phyloP scores from a whole-genome alignment of 345 rosid genomes.

The Hirschfeldia incana region DNA sequence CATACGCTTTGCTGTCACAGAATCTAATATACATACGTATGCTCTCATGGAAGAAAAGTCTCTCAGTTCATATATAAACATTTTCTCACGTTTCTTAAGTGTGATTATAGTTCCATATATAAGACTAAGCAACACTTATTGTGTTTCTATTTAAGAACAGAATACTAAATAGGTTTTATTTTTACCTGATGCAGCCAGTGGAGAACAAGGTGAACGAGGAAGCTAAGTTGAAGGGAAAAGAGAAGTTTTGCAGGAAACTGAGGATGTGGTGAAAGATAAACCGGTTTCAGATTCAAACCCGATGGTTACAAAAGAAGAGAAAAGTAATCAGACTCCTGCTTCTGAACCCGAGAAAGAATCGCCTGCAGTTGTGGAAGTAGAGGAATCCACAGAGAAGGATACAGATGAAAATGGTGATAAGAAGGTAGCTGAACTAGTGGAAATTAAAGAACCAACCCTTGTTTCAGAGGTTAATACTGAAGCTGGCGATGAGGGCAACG shows the following conservation, averaged over 20 bases:
- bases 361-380: constrained; percentile 14
- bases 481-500: background rate
- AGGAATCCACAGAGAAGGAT: constrained; percentile 14
- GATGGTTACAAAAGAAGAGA: background rate
- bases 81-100: background rate
- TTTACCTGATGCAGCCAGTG: constrained; percentile 34
- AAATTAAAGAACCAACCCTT: constrained; percentile 12
- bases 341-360: constrained; percentile 26
- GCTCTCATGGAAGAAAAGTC: background rate
- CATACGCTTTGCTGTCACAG: constrained; percentile 4
- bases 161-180: background rate
- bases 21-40: background rate
- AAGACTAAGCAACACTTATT: background rate
- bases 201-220: constrained; percentile 33
- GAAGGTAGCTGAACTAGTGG: constrained; percentile 30
- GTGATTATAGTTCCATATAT: background rate
- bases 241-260: constrained; percentile 14
- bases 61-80: background rate
- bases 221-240: constrained; percentile 34
- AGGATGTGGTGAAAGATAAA: background rate
- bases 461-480: constrained; percentile 1
- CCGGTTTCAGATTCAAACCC: constrained; percentile 12
- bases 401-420: constrained; percentile 28
- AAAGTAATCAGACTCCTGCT: constrained; percentile 15
- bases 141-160: background rate